A percentile compares a stretch with the other conserved stretches of the same genome.
These are phyloP conservation scores for Sonneratia caseolaris DNA, from an alignment of 345 rosid genomes.

Conservation along the genomic window DNA sequence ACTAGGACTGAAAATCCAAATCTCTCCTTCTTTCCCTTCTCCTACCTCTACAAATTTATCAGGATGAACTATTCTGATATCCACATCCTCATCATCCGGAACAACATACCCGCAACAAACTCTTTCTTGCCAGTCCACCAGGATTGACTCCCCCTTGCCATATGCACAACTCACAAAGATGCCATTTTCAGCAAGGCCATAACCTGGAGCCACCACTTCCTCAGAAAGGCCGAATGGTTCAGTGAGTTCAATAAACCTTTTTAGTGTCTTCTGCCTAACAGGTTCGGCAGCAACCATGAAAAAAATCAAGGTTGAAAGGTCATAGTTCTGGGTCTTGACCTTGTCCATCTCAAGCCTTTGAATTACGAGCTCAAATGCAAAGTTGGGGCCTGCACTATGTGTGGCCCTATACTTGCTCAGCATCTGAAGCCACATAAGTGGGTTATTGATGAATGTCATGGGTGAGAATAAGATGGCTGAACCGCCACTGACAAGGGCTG, in stretches of 20 bases:
- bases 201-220: constrained; percentile 71
- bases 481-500: constrained; percentile 61
- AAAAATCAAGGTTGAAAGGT: constrained; percentile 60
- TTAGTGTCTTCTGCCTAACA: constrained; percentile 48
- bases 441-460: constrained; percentile 47
- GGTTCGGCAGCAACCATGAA: constrained; percentile 74
- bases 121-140: constrained; percentile 62
- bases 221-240: constrained; percentile 45
- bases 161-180: constrained; percentile 64
- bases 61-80: constrained; percentile 41
- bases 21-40: constrained; percentile 54
- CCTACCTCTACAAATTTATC: constrained; percentile 36
- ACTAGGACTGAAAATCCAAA: constrained; percentile 63
- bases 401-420: constrained; percentile 48
- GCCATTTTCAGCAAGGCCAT: constrained; percentile 68
- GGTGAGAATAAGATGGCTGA: constrained; percentile 53
- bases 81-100: constrained; percentile 32
- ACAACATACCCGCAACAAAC: constrained; percentile 51
- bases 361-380: constrained; percentile 47
- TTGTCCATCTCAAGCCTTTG: constrained; percentile 46
- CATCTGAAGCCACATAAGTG: constrained; percentile 52
- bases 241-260: constrained; percentile 46
- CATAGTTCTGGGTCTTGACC: constrained; percentile 24
- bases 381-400: constrained; percentile 69
- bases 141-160: constrained; percentile 49